Percentiles rank a stretch among this genome's conserved stretches.
Conservation (phyloP, 208 protist species). For the Leishmania tropica region DNA sequence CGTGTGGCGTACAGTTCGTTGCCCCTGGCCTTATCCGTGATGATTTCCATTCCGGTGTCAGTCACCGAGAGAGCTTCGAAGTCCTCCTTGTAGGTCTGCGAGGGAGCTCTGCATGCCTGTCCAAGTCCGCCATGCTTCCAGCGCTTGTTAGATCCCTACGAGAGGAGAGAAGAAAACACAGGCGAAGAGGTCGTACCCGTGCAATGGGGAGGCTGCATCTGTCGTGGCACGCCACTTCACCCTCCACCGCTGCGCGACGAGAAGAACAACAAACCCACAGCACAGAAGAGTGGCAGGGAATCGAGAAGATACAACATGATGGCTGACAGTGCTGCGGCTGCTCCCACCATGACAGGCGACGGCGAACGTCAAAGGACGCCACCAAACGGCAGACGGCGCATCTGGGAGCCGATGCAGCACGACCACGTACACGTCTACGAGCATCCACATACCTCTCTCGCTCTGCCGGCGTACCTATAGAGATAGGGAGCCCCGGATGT, state of each 20-base stretch:
- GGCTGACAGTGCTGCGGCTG: neutral
- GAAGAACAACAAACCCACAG: neutral
- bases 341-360: neutral
- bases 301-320: neutral
- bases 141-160: too few relatives aligned
- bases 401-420: neutral
- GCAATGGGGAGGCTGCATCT: neutral
- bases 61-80: conserved; percentile 46
- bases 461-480: neutral
- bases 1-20: conserved; percentile 57
- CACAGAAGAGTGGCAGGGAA: neutral
- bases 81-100: conserved; percentile 51
- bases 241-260: neutral
- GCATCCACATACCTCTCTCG: neutral
- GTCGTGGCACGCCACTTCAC: neutral
- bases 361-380: neutral
- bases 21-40: conserved; percentile 61
- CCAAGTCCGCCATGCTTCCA: neutral
- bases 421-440: neutral
- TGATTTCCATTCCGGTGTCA: conserved; percentile 43
- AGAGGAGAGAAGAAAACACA: neutral
- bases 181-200: neutral
- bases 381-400: neutral
- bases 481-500: neutral
- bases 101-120: conserved; percentile 20